Conservation (phyloP, 1,284 basidiomycete species). For the Apiotrichum montevideense region DNA sequence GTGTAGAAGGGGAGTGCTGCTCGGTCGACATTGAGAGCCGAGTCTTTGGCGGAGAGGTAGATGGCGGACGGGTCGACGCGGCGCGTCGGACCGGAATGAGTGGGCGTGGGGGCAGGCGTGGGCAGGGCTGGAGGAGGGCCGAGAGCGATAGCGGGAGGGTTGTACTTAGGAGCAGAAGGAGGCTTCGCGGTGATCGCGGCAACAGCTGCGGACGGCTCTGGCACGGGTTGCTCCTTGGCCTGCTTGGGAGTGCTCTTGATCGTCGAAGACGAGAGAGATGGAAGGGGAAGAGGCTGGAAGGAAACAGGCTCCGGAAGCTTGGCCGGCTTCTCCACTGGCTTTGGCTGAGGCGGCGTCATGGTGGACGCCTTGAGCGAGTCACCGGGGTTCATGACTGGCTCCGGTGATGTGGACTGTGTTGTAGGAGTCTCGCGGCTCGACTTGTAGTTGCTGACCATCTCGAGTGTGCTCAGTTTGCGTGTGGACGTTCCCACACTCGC, state of each 20-base stretch:
- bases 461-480: slow-evolving; percentile 17
- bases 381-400: neutral
- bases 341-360: neutral
- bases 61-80: slow-evolving; percentile 13
- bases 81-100: neutral
- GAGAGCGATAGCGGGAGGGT: slow-evolving; percentile 9
- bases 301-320: neutral
- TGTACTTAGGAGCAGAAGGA: slow-evolving; percentile 12
- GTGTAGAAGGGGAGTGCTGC: slow-evolving; percentile 33
- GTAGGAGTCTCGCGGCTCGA: neutral
- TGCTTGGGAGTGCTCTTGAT: neutral
- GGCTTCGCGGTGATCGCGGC: slow-evolving; percentile 12
- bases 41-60: slow-evolving; percentile 36
- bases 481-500: slow-evolving; percentile 14
- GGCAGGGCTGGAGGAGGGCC: slow-evolving; percentile 5
- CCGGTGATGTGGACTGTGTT: neutral
- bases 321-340: neutral
- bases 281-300: slow-evolving; percentile 17
- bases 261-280: slow-evolving; percentile 11
- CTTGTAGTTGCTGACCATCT: slow-evolving; percentile 18
- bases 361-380: neutral
- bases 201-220: slow-evolving; percentile 1
- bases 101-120: neutral
- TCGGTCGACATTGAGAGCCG: slow-evolving; percentile 30
- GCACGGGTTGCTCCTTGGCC: neutral